phyloP scores from a whole-genome alignment of 345 rosid genomes.

The Salix dunnii region DNA sequence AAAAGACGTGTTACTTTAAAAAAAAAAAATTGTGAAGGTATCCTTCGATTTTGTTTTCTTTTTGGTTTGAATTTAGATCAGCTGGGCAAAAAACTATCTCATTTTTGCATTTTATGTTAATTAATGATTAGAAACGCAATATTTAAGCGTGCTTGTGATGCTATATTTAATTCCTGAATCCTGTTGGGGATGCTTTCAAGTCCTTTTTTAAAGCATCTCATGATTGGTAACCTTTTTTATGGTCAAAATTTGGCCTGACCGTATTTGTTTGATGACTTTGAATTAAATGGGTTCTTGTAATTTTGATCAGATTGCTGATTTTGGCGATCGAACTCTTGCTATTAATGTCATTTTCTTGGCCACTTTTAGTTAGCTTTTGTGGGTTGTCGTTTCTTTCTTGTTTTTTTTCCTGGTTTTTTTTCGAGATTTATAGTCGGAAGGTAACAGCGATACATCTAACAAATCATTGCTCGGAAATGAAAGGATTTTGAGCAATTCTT shows the following conservation, averaged over 20 bases:
- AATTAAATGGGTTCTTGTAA: neutral
- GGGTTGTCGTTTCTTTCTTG: no score
- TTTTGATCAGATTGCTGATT: neutral
- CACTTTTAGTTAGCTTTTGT: neutral
- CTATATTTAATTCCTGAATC: neutral
- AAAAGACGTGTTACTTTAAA: no score
- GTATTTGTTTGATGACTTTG: neutral
- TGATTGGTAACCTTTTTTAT: neutral
- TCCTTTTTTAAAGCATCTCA: neutral
- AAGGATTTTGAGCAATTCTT: neutral
- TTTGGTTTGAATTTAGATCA: conserved; percentile 1
- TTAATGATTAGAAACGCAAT: neutral
- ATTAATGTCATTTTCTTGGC: conserved; percentile 6
- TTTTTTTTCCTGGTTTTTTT: neutral
- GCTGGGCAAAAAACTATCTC: neutral
- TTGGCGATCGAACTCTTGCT: neutral
- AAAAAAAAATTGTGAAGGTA: neutral
- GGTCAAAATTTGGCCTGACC: neutral
- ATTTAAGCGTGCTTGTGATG: neutral
- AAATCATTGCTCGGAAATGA: neutral
- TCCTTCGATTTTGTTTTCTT: neutral
- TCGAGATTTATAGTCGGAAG: neutral
- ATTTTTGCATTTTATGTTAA: neutral
- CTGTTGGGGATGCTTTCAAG: neutral
- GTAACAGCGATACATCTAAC: neutral